Conservation (phyloP, 2,329 filamentous ascomycete species). For the Sporothrix humicola region DNA sequence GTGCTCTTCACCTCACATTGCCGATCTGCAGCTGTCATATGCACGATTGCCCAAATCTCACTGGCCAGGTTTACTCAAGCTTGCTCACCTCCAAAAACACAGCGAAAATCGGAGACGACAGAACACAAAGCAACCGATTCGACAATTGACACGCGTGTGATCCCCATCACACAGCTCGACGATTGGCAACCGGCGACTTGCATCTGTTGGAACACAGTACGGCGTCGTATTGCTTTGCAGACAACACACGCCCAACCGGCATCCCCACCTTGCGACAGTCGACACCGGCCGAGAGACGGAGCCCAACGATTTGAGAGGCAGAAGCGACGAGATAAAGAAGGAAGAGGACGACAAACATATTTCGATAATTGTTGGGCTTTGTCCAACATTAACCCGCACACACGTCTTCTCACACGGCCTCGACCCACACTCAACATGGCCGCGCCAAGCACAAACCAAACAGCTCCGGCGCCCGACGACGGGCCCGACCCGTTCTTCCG, state of each 20-base stretch:
- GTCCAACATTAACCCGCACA: not conserved
- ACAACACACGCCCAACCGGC: not conserved
- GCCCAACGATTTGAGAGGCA: not conserved
- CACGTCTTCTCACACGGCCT: not conserved
- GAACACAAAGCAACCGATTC: not conserved
- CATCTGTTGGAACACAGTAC: not conserved
- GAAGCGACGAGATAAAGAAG: not conserved
- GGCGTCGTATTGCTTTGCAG: not conserved
- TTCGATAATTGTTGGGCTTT: not conserved
- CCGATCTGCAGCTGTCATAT: not conserved
- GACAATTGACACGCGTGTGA: not conserved
- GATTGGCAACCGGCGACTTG: not conserved
- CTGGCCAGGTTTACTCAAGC: not conserved
- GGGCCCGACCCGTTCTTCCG: conserved; percentile 37
- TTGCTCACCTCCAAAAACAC: not conserved
- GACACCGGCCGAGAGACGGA: not conserved
- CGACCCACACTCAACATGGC: not conserved
- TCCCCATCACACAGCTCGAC: not conserved
- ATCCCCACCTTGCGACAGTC: not conserved
- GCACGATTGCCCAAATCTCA: not conserved
- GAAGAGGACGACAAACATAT: too few species aligned
- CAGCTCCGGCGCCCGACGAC: not conserved
- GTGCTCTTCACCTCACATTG: not conserved
- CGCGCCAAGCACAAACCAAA: not conserved
- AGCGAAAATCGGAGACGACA: conserved; percentile 17